Conservation (phyloP, 495 filamentous ascomycete species). For the Hypomontagnella submonticulosa region DNA sequence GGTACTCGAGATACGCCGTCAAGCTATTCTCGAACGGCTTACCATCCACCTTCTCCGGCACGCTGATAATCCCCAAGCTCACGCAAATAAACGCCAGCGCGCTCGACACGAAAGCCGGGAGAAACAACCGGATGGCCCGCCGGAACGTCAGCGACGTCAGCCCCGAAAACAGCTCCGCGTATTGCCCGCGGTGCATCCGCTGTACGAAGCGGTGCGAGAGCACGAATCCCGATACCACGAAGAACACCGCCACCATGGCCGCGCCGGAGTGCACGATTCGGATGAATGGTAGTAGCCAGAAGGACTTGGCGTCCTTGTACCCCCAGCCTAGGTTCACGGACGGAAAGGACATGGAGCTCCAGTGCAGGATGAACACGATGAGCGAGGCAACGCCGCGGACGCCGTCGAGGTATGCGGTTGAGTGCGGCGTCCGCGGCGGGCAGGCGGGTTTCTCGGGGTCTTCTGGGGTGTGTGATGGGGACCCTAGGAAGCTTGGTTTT, state of each 20-base stretch:
- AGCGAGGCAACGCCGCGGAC: slow-evolving; percentile 62
- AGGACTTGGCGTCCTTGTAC: slow-evolving; percentile 46
- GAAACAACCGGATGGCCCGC: slow-evolving; percentile 68
- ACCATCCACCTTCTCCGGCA: slow-evolving; percentile 43
- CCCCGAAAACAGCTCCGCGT: slow-evolving; percentile 44
- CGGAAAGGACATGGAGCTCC: slow-evolving; percentile 51
- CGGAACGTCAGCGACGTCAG: slow-evolving; percentile 71
- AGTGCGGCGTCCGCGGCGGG: slow-evolving; percentile 35
- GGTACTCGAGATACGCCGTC: slow-evolving; percentile 46
- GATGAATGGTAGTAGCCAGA: slow-evolving; percentile 69
- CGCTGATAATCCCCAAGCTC: slow-evolving; percentile 60
- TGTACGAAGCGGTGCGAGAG: slow-evolving; percentile 67
- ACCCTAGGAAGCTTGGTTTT: slow-evolving; percentile 42
- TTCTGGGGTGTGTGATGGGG: slow-evolving; percentile 18
- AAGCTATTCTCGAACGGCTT: slow-evolving; percentile 51
- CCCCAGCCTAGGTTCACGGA: slow-evolving; percentile 59
- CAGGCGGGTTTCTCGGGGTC: slow-evolving; percentile 24
- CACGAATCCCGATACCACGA: slow-evolving; percentile 74
- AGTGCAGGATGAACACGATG: slow-evolving; percentile 61
- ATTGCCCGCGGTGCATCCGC: slow-evolving; percentile 48
- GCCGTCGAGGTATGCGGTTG: slow-evolving; percentile 61
- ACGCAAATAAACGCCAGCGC: slow-evolving; percentile 65
- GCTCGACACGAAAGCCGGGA: slow-evolving; percentile 66
- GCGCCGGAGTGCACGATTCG: slow-evolving; percentile 70
- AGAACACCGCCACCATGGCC: slow-evolving; percentile 75